Percentiles rank a stretch among this genome's conserved stretches.
These are phyloP conservation scores for Fusarium paranaense DNA, from an alignment of 2,329 filamentous ascomycete species.

Conservation along the genomic window DNA sequence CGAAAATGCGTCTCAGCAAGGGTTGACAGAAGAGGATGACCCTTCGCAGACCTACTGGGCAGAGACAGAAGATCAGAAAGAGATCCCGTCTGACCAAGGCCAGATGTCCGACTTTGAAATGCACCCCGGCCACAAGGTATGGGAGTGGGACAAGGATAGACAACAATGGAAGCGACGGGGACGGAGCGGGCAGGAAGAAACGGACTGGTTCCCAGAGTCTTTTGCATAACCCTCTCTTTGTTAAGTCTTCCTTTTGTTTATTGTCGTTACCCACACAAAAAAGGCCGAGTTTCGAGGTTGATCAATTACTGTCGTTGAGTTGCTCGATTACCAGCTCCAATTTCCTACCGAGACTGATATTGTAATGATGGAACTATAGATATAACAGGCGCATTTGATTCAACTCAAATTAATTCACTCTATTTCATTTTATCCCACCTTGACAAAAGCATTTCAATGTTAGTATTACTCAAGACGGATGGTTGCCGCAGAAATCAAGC, in stretches of 20 bases:
- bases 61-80: neutral
- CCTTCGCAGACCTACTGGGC: neutral
- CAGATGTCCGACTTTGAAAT: conserved; percentile 12
- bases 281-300: neutral
- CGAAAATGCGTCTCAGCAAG: neutral
- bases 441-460: neutral
- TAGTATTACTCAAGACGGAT: neutral
- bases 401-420: neutral
- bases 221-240: neutral
- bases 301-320: neutral
- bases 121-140: conserved; percentile 16
- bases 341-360: neutral
- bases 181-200: conserved; percentile 4
- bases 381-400: neutral
- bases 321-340: neutral
- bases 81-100: neutral
- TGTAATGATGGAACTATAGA: neutral
- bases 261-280: neutral
- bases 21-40: neutral
- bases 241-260: neutral
- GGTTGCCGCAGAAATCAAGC: neutral
- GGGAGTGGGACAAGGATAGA: conserved; percentile 23
- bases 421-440: neutral
- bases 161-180: conserved; percentile 19
- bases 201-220: conserved; percentile 20